These are phyloP conservation scores for Bathelium albidoporum DNA, from an alignment of 495 filamentous ascomycete genomes.

Conservation along the genomic window DNA sequence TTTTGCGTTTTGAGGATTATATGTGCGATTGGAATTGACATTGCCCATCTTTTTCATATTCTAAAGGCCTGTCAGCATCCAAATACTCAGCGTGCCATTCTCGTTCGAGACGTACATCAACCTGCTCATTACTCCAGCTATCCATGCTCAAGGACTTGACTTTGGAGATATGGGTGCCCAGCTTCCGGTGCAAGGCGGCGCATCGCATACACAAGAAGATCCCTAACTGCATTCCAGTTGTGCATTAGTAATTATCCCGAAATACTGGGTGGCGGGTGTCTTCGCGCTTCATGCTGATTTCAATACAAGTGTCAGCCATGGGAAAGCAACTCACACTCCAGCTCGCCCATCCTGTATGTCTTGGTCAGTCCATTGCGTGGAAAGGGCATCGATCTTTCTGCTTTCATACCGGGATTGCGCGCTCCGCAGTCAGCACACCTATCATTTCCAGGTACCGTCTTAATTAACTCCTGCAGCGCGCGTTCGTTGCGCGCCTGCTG, in stretches of 20 bases:
- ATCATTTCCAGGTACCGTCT: constrained; percentile 81
- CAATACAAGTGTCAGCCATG: neutral
- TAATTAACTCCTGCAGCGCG: constrained; percentile 79
- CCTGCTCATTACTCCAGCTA: constrained; percentile 87
- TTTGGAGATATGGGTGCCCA: constrained; percentile 95
- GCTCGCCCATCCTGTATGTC: constrained; percentile 76
- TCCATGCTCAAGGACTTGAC: constrained; percentile 98
- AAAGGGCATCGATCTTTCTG: neutral
- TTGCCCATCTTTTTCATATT: constrained; percentile 92
- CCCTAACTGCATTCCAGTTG: constrained; percentile 54
- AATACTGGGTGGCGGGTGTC: neutral
- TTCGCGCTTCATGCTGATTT: neutral
- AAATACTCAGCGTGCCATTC: neutral
- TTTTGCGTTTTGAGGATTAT: constrained; percentile 73
- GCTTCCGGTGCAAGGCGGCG: constrained; percentile 87
- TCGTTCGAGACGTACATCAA: constrained; percentile 56
- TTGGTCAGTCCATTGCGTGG: constrained; percentile 1
- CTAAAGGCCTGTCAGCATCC: constrained; percentile 36
- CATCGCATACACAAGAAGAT: constrained; percentile 98
- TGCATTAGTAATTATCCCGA: neutral
- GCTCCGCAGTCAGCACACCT: constrained; percentile 87
- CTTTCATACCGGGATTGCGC: constrained; percentile 76
- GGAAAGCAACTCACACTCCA: constrained; percentile 69
- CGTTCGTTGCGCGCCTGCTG: constrained; percentile 96
- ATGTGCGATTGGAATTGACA: constrained; percentile 67